Conservation (phyloP, 257 asterid genomes). For the Petunia axillaris region DNA sequence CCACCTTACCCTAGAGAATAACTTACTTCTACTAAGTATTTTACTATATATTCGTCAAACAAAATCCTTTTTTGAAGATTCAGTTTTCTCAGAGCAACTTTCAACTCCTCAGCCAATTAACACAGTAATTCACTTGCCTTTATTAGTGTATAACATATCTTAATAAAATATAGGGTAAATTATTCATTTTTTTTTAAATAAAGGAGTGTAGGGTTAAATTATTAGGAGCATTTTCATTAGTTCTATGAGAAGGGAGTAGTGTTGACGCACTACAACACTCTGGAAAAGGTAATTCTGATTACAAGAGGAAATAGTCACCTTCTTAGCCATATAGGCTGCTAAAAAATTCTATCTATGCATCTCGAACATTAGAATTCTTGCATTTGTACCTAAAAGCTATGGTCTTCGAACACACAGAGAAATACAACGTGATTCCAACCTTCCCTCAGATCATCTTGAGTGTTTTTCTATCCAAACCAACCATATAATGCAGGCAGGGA, state of each 20-base stretch:
- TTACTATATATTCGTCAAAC: too few species aligned
- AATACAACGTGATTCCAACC: not conserved
- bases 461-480: not conserved
- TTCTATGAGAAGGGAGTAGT: not conserved
- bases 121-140: too few species aligned
- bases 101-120: too few species aligned
- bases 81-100: too few species aligned
- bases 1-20: not conserved
- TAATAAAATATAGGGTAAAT: too few species aligned
- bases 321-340: not conserved
- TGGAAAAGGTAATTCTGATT: not conserved
- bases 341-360: not conserved
- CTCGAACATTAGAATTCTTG: not conserved
- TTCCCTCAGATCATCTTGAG: not conserved
- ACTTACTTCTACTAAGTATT: too few species aligned
- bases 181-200: too few species aligned
- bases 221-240: too few species aligned
- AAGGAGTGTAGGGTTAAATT: too few species aligned
- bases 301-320: not conserved
- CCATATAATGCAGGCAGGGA: not conserved
- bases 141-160: too few species aligned
- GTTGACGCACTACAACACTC: not conserved
- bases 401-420: not conserved
- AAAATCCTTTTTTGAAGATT: too few species aligned
- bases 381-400: not conserved